Conservation (phyloP, 202 grass and related monocot species). For the Dendrocalamus latiflorus region DNA sequence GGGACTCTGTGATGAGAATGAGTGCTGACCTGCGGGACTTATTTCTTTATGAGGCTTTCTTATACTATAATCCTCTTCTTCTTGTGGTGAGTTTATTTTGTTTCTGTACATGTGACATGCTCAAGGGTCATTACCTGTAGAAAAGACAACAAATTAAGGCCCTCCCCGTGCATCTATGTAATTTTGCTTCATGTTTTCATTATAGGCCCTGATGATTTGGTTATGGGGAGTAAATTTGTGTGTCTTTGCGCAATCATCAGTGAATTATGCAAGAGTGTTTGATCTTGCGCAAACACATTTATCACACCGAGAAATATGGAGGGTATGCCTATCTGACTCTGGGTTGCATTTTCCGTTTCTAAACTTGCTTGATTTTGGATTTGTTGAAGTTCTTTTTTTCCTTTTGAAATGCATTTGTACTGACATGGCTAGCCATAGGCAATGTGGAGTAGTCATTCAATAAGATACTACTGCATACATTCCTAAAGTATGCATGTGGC, state of each 20-base stretch:
- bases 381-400: background rate
- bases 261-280: constrained; percentile 87
- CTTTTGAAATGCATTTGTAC: background rate
- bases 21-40: constrained; percentile 82
- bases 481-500: background rate
- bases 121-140: background rate
- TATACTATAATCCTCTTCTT: constrained; percentile 98
- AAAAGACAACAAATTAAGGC: background rate
- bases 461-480: background rate
- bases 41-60: constrained; percentile 91
- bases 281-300: constrained; percentile 90
- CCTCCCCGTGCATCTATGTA: background rate
- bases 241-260: too few species aligned
- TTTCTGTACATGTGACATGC: background rate
- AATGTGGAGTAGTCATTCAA: background rate
- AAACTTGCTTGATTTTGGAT: background rate
- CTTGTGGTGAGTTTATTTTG: constrained; percentile 60
- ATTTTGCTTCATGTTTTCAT: constrained; percentile 26
- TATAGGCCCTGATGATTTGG: constrained; percentile 96
- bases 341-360: background rate
- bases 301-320: constrained; percentile 89
- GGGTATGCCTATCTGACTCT: constrained; percentile 43
- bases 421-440: background rate
- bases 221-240: constrained; percentile 95
- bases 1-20: constrained; percentile 99